Evolutionary conservation across 495 filamentous ascomycete species (phyloP).

Genomic region (Tetracladium setigerum): DNA sequence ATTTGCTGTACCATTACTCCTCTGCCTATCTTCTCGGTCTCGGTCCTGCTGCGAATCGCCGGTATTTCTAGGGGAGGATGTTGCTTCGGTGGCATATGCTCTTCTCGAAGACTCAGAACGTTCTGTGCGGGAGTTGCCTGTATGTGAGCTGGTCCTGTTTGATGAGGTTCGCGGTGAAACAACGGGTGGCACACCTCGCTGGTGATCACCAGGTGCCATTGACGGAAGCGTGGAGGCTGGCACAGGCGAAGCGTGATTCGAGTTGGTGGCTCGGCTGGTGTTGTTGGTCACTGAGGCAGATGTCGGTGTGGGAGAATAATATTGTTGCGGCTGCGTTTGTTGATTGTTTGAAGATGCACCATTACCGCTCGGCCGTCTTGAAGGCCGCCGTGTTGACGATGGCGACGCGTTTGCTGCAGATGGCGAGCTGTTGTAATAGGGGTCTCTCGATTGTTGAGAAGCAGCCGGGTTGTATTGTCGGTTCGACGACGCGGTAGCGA

Average conservation of each 20-base stretch:
- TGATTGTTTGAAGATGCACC: conserved; percentile 32
- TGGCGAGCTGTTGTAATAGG: conserved; percentile 19
- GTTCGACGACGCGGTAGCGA: conserved; percentile 34
- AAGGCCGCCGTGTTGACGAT: conserved; percentile 30
- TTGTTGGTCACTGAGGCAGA: conserved; percentile 33
- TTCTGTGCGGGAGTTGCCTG: conserved; percentile 14
- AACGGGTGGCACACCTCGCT: conserved; percentile 30
- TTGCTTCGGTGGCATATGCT: conserved; percentile 22
- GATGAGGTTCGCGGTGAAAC: conserved; percentile 60
- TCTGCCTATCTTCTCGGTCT: conserved; percentile 17
- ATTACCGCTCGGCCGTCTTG: conserved; percentile 46
- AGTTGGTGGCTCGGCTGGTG: conserved; percentile 26
- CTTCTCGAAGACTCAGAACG: conserved; percentile 10
- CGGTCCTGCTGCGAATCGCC: conserved; percentile 29
- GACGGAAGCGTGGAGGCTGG: conserved; percentile 30
- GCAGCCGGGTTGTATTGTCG: conserved; percentile 34
- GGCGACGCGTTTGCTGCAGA: conserved; percentile 31
- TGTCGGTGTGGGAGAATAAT: conserved; percentile 38
- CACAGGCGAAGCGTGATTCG: conserved; percentile 24
- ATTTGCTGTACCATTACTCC: conserved; percentile 28
- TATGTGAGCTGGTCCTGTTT: conserved; percentile 30
- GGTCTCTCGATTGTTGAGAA: conserved; percentile 24
- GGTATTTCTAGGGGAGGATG: conserved; percentile 34
- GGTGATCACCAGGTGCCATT: conserved; percentile 25
- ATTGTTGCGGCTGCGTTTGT: conserved; percentile 29